Evolutionary conservation across 306 rosid genomes (phyloP).

Genomic region (Inga laurina): DNA sequence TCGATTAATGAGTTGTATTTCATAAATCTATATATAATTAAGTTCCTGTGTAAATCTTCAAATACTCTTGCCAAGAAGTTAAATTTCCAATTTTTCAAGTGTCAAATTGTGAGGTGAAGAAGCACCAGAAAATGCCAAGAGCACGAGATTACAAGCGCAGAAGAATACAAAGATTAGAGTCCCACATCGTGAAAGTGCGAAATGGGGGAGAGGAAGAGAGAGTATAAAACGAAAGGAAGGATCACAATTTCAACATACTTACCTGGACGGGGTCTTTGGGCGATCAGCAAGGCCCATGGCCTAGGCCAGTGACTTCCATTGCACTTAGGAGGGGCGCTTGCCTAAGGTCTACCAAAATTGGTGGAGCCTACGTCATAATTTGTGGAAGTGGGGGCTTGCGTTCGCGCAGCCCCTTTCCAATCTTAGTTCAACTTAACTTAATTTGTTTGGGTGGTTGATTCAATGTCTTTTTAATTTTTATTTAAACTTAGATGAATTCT

Average conservation of each 20-base stretch:
- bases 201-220: background rate
- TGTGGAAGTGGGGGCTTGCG: constrained; percentile 36
- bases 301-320: constrained; percentile 34
- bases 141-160: background rate
- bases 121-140: background rate
- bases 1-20: background rate
- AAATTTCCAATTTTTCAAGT: background rate
- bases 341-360: constrained; percentile 23
- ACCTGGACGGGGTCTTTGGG: constrained; percentile 60
- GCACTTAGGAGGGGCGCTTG: background rate
- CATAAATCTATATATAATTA: too few species aligned
- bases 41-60: background rate
- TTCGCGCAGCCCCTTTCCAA: constrained; percentile 31
- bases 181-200: background rate
- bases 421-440: too few species aligned
- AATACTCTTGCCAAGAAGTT: background rate
- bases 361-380: constrained; percentile 42
- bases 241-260: background rate
- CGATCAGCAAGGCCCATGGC: constrained; percentile 44
- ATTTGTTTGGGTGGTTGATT: too few species aligned
- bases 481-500: too few species aligned
- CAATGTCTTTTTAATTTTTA: too few species aligned
- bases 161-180: background rate
- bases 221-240: background rate
- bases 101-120: background rate